phyloP scores from a whole-genome alignment of 2,329 filamentous ascomycete species.

The Botrytis squamosa region DNA sequence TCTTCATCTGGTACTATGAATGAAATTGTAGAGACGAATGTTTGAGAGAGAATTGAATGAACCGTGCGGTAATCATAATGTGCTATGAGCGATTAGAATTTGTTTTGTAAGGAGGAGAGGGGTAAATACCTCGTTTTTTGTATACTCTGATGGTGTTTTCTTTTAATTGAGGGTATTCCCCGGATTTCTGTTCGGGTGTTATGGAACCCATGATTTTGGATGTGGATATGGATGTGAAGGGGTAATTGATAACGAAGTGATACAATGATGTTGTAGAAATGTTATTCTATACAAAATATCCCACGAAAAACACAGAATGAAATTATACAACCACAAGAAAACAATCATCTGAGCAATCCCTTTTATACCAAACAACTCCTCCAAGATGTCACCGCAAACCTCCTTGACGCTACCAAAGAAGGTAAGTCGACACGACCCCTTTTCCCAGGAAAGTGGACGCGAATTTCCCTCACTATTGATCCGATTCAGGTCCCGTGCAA shows the following conservation, averaged over 20 bases:
- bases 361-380: neutral
- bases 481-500: neutral
- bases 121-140: neutral
- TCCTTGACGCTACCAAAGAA: neutral
- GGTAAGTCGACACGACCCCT: constrained; percentile 6
- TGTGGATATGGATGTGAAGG: neutral
- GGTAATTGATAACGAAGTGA: neutral
- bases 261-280: neutral
- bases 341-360: neutral
- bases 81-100: neutral
- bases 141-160: constrained; percentile 15
- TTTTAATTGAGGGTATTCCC: neutral
- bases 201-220: neutral
- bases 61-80: constrained; percentile 3
- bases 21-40: constrained; percentile 47
- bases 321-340: neutral
- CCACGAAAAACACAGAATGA: neutral
- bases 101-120: too few species aligned
- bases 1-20: constrained; percentile 8
- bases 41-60: constrained; percentile 30
- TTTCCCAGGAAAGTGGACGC: neutral
- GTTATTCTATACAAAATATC: neutral
- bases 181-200: neutral
- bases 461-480: neutral
- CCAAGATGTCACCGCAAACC: neutral